Percentiles rank a stretch among this genome's conserved stretches.
Evolutionary conservation across 2,329 filamentous ascomycete genomes (phyloP).

Genomic region (Cercospora beticola): DNA sequence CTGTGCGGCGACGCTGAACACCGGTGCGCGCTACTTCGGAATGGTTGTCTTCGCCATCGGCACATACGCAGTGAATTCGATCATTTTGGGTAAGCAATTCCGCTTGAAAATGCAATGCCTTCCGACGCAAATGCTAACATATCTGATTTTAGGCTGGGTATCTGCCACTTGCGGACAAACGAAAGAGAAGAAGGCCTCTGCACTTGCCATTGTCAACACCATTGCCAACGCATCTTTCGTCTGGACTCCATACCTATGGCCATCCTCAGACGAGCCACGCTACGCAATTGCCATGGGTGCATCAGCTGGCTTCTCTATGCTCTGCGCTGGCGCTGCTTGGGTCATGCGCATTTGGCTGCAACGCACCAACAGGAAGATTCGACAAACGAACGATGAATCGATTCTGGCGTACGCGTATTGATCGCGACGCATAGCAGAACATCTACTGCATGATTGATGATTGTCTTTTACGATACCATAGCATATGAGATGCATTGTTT

Average conservation of each 20-base stretch:
- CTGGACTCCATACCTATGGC: constrained; percentile 55
- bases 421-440: background rate
- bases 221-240: constrained; percentile 52
- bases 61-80: constrained; percentile 49
- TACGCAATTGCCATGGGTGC: constrained; percentile 50
- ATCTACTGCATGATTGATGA: constrained; percentile 2
- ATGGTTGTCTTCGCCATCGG: constrained; percentile 34
- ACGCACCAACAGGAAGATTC: constrained; percentile 44
- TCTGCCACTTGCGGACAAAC: constrained; percentile 49
- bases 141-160: constrained; percentile 47
- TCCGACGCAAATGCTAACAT: too few species aligned
- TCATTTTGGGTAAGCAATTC: constrained; percentile 33
- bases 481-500: background rate
- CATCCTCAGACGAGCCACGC: constrained; percentile 46
- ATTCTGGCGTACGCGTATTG: constrained; percentile 34
- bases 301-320: constrained; percentile 46
- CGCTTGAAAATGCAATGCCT: too few species aligned
- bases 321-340: constrained; percentile 48
- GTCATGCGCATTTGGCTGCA: constrained; percentile 44
- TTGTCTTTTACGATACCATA: constrained; percentile 1
- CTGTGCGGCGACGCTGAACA: constrained; percentile 40
- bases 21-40: constrained; percentile 35
- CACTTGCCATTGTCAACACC: constrained; percentile 52
- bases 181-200: constrained; percentile 52
- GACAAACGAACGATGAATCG: constrained; percentile 34